Conservation (phyloP, 2,329 filamentous ascomycete species). For the Aureobasidium pullulans region DNA sequence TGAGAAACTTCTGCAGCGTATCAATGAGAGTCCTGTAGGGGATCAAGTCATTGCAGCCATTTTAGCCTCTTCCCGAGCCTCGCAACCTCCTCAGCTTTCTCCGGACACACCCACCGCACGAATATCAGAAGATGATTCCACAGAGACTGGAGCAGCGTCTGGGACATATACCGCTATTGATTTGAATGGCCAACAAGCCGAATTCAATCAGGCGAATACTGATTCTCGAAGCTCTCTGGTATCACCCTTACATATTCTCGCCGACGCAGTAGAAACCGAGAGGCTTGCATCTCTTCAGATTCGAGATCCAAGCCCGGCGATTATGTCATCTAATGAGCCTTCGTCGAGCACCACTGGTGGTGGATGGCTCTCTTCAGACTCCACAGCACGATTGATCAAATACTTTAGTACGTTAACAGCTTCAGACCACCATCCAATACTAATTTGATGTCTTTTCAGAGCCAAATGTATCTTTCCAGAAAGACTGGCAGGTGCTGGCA, state of each 20-base stretch:
- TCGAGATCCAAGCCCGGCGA: neutral
- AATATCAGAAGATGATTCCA: neutral
- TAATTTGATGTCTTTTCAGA: neutral
- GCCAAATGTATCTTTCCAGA: neutral
- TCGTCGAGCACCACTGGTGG: neutral
- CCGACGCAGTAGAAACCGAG: neutral
- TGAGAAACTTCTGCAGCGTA: neutral
- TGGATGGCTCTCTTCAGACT: neutral
- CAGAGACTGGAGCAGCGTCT: neutral
- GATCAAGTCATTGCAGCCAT: conserved; percentile 4
- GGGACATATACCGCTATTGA: neutral
- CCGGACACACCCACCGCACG: neutral
- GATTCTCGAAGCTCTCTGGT: neutral
- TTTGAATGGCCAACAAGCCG: neutral
- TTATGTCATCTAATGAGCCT: neutral
- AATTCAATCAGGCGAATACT: neutral
- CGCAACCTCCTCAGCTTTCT: neutral
- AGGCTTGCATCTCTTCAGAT: neutral
- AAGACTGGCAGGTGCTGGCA: neutral
- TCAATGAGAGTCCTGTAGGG: neutral
- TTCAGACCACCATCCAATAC: neutral
- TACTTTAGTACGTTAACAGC: neutral
- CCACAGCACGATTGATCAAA: neutral
- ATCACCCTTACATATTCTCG: neutral
- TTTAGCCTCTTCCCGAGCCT: neutral